Evolutionary conservation across 73 alveolate species (phyloP), one percentile per base, ranked within the genome.

Genomic region (Blepharisma stoltei): DNA sequence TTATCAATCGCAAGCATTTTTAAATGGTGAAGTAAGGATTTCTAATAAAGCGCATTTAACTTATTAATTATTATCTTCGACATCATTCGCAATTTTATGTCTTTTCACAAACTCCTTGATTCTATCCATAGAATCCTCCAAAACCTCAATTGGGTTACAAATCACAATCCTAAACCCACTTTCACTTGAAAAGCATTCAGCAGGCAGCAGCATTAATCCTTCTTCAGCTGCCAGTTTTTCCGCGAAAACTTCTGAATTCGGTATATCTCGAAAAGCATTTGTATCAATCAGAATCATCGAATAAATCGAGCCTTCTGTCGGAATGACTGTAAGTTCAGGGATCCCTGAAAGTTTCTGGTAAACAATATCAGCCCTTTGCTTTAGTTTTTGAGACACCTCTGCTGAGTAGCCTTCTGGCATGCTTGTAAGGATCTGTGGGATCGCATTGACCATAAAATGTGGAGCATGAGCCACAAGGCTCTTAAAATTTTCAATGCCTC

Each of bases 401-500:
- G 45, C 48, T 8, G 23, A 60, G 4, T 60, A 60, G 73, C 23
- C 23, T 5, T 14, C 45, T 20, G 38, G 73, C 14, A 18, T n/a
- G 46, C 23, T 60, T 18, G 38, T 1, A 60, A 20, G 23, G 0
- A 20, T 25, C 23, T 60, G 14, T 18, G 73, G 73, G 23, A 60
- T 60, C 5, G 73, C 2, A 14, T 60, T 14, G 4, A 20, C 23
- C 18, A 60, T 60, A 25, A 60, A 60, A 5, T n/a, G 73, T 8
- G 46, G 1, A 14, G 73, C 46, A 25, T 25, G 46, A 4, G 23
- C 14, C 3, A 1, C 5, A n/a, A 60, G 14, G 3, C 23, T 60
- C 23, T 60, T 60, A 5, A 60, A 14, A 8, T 60, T 60, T 20
- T 5, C 23, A 3, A 91, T 45, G 18, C 83, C 85, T 14, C 41